Conservation (phyloP, 768 basidiomycete species). For the Arthromyces matolae region DNA sequence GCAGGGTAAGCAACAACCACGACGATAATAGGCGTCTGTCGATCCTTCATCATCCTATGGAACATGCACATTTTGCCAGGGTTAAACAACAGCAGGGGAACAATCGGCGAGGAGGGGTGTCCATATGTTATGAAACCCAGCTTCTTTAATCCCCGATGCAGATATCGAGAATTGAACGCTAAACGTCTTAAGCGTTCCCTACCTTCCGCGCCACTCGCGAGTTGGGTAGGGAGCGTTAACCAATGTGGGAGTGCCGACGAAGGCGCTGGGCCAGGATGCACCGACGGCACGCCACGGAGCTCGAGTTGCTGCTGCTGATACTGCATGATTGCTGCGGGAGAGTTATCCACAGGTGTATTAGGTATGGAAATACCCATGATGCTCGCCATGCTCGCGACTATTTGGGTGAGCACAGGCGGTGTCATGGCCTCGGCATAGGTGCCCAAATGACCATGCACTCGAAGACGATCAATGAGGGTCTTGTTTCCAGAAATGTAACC, state of each 20-base stretch:
- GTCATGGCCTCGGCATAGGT: slow-evolving; percentile 88
- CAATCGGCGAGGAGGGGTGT: slow-evolving; percentile 85
- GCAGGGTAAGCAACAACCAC: slow-evolving; percentile 92
- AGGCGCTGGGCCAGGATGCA: slow-evolving; percentile 70
- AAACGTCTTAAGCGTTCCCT: slow-evolving; percentile 76
- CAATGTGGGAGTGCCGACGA: slow-evolving; percentile 65
- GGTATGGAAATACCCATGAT: slow-evolving; percentile 82
- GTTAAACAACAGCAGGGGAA: slow-evolving; percentile 88
- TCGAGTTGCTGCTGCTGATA: slow-evolving; percentile 8
- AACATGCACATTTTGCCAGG: slow-evolving; percentile 93
- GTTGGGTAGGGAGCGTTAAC: slow-evolving; percentile 67
- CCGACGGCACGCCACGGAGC: slow-evolving; percentile 33
- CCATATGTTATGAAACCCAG: slow-evolving; percentile 98
- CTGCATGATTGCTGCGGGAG: slow-evolving; percentile 21
- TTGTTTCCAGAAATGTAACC: slow-evolving; percentile 92
- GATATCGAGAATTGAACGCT: slow-evolving; percentile 94
- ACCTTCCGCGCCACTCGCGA: slow-evolving; percentile 85
- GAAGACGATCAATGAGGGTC: slow-evolving; percentile 74
- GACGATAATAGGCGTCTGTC: slow-evolving; percentile 77
- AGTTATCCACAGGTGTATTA: slow-evolving; percentile 29
- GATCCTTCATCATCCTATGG: slow-evolving; percentile 81
- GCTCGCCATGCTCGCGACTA: slow-evolving; percentile 89
- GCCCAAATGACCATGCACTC: slow-evolving; percentile 76
- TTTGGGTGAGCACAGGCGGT: slow-evolving; percentile 87
- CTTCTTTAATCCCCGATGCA: slow-evolving; percentile 79